These are phyloP conservation scores for Neurospora pannonica DNA, from an alignment of 495 filamentous ascomycete species.

Conservation along the genomic window DNA sequence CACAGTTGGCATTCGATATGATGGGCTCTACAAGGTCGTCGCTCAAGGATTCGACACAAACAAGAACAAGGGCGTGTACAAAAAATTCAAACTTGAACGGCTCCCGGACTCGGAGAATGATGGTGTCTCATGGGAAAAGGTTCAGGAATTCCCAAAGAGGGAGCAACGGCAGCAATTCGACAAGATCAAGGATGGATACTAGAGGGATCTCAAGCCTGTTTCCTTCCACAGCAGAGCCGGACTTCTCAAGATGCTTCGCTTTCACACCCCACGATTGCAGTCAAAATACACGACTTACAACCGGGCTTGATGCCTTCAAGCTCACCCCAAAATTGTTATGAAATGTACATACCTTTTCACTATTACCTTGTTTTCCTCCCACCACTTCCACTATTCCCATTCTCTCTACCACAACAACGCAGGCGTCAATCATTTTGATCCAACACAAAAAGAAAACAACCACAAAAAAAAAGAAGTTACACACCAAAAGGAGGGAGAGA, in stretches of 20 bases:
- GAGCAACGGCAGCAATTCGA: not conserved
- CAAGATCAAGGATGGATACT: slow-evolving; percentile 4
- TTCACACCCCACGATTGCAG: not conserved
- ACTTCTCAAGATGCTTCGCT: not conserved
- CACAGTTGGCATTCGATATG: slow-evolving; percentile 38
- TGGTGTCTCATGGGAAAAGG: not conserved
- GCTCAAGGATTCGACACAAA: slow-evolving; percentile 1
- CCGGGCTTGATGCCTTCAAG: not conserved
- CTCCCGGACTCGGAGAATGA: slow-evolving; percentile 15
- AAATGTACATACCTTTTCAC: not conserved
- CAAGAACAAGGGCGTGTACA: slow-evolving; percentile 20
- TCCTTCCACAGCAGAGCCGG: not conserved
- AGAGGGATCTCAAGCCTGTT: not conserved
- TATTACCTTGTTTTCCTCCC: not conserved
- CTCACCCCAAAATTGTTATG: not conserved
- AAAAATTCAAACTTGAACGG: slow-evolving; percentile 36
- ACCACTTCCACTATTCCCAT: not conserved
- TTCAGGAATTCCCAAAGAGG: not conserved
- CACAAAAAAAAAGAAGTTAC: not conserved
- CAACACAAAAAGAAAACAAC: not conserved
- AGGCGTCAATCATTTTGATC: not conserved
- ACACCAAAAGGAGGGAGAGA: not conserved
- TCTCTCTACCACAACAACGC: not conserved
- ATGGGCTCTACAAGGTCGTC: slow-evolving; percentile 41
- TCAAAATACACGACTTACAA: not conserved